Evolutionary conservation across 2,329 filamentous ascomycete species (phyloP), one percentile per base, ranked within the genome.

Genomic region (Thielaviopsis populi): DNA sequence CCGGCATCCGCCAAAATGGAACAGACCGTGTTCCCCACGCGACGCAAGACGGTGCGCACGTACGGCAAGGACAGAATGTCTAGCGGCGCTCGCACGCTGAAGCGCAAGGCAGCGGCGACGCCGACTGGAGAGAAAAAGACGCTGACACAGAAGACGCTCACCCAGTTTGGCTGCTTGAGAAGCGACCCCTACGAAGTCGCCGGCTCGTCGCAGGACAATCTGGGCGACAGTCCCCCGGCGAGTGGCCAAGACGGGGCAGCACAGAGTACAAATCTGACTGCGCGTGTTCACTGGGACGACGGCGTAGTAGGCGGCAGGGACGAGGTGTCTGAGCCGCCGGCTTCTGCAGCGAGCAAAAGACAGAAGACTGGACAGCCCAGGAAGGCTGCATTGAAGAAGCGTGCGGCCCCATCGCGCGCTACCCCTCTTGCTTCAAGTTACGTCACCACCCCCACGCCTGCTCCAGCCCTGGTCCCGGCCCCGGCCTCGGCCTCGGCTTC

Each of bases 121-220:
- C 15, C 30, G 24, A 43, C 41, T 3, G 22, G 22, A 17, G 59
- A 17, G n/a, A 7, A 19, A 3, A 2, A 59, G 27, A 67, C 67
- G 0, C 63, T 75, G 54, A 71, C 70, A 65, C 76, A 78, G 68
- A 73, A 75, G 69, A 78, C 75, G 1, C 67, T 78, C 24, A 78
- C 75, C 4, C 76, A 78, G 67, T 73, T 62, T 42, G 19, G 37
- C 4, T 22, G 42, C 17, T n/a, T 58, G 24, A 22, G 33, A n/a
- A 17, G n/a, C 6, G 30, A 53, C 40, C n/a, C 22, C 10, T 37
- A 59, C 33, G 41, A 43, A 2, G n/a, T 37, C 15, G 42, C n/a
- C 2, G 59, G 41, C 15, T 48, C 41, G 17, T 48, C 59, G 17
- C 59, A 61, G 24, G 59, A 22, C 8, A 50, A 10, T 17, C 24